Base-by-base conservation (phyloP, 495 filamentous ascomycete species). In the Annulohypoxylon bovei region DNA sequence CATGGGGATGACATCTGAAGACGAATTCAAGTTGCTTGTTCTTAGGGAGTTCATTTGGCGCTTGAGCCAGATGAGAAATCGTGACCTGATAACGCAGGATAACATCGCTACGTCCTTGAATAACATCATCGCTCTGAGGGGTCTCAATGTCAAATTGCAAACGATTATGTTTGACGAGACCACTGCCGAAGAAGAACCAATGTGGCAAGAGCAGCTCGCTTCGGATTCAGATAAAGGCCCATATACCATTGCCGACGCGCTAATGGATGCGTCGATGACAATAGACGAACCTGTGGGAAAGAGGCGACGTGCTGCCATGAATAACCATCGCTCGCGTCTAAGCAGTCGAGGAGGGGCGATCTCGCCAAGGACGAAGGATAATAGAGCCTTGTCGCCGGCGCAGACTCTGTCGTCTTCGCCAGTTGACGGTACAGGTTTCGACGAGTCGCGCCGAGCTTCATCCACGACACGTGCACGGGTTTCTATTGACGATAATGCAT, bases 11-110 rank as follows among this genome's bases (percentile, higher is more conserved):
- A 78, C 82, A 1, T 64, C 81, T 0, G 94, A 97, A 46, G 96
- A 99, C 71, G 96, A 99, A 62, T 88, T 91, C 69, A 99, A 99
- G 75, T 81, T 99, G 7, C 80, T 97, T 18, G 90, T 88, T 4
- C 85, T 99, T 14, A 85, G 90, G 56, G 95, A 97, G 72, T 98
- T 97, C 68, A 93, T 98, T 32, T 97, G 93, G 94, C 89, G 93
- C 28, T 83, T 95, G 16, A 91, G 89, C 7, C 84, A 87, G 42
- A 90, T 91, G 63, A 92, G 89, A 67, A 79, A 87, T 16, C 88
- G 86, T 20, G 85, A 92, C 65, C 64, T 79, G 22, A 67, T 70
- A 16, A 70, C 61, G 0, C 76, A 77, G 23, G 81, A 80, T 39
- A 76, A 69, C 35, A 71, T 78, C 6, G 67, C 80, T n/a, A 80